Base-by-base conservation (phyloP, 106 monocot species). In the Iris macrosiphon region DNA sequence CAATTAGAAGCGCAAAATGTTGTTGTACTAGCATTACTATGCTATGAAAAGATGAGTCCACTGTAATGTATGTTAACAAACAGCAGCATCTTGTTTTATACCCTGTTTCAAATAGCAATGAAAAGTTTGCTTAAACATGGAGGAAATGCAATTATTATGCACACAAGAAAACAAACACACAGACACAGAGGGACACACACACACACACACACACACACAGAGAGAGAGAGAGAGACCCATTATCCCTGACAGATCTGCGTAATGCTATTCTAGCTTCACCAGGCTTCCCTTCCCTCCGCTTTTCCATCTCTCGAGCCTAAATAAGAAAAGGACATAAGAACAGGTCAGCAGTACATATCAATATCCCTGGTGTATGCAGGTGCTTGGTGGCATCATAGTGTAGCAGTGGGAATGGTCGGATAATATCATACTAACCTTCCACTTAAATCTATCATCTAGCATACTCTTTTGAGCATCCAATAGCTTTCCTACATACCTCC, bases 361-460 rank as follows among this genome's bases (percentile, higher is more conserved):
- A n/a, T n/a, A n/a, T n/a, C n/a, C 7, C 18, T 17, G 16, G 16
- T 52, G 18, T 37, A 39, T 56, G 39, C 25, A 56, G 18, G 23
- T 13, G 4, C 4, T 11, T 15, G 28, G 13, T 29, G 4, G 49
- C 15, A 5, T 26, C 34, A 44, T 20, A 21, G 18, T 4, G 10
- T 18, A 55, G 18, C 3, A 8, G 1, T 17, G 7, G 17, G 6
- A 23, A 44, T 43, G 53, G 22, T 4, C 37, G 25, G 28, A 31
- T 46, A 17, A 55, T 13, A 55, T 13, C 8, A 55, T n/a, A 64
- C 55, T 45, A 17, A 84, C 98, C 91, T 98, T 98, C 91, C 98
- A 87, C 67, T 98, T 98, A 63, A 98, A 98, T 59, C 83, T 78
- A 60, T 98, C 98, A 79, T 98, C 98, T 43, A 98, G 74, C 90